Evolutionary conservation across 345 rosid genomes (phyloP), one percentile per base, ranked within the genome.

Genomic region (Syzygium aromaticum): DNA sequence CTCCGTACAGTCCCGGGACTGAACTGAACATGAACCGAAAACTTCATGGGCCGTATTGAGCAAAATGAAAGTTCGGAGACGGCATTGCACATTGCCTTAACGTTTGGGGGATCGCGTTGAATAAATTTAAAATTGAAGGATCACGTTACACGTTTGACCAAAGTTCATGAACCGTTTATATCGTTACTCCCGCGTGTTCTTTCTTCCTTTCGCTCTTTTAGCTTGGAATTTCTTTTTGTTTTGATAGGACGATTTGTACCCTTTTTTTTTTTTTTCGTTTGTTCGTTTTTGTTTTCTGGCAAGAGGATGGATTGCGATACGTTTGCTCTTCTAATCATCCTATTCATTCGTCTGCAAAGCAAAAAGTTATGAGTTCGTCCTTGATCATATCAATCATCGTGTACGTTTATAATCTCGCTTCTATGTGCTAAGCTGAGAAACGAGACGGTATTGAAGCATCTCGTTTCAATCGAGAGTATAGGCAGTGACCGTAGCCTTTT

Each of bases 1-100:
- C 4, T 56, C 23, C 4, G 23, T 56, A 56, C 10, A 22, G 0
- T 56, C 6, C 0, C 3, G 2, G 10, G 8, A 56, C 2, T 23
- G 4, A 23, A 0, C 2, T 56, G 2, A 56, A 56, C 23, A 56
- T 9, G 0, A 3, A 22, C n/a, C 10, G 46, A 56, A 56, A 0
- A 56, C 3, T 3, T 56, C 23, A 3, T 3, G 23, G 0, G 23
- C 23, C 23, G 23, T 56, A 56, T 23, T 56, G 3, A 56, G 22
- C 1, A 1, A 56, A 56, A 3, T 56, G 23, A 56, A 56, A 8
- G 5, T 56, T 23, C 2, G 2, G 0, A 2, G 23, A 3, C n/a
- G 46, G 22, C 22, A 2, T 22, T 8, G 0, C 12, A 22, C 1
- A 17, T 52, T 22, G 7, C 6, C 46, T 43, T 43, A 43, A 43